Evolutionary conservation across 129 eudicot genomes (phyloP).

Genomic region (Flaveria linearis): DNA sequence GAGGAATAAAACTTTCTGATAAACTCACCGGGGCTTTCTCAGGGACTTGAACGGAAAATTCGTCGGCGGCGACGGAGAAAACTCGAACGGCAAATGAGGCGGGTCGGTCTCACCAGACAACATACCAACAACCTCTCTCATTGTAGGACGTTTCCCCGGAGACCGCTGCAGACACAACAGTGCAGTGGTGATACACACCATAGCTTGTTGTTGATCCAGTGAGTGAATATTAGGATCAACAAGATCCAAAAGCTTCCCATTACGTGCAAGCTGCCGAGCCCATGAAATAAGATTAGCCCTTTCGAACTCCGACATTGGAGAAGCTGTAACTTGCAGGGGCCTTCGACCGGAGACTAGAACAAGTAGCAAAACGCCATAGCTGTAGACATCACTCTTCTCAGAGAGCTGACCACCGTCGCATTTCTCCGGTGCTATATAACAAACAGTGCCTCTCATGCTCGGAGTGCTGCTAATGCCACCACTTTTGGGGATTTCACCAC

Average conservation of each 20-base stretch:
- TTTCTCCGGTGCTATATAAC: conserved; percentile 92
- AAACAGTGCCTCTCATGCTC: conserved; percentile 97
- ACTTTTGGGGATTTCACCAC: conserved; percentile 88
- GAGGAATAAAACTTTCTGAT: conserved; percentile 25
- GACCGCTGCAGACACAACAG: conserved; percentile 77
- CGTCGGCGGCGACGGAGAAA: conserved; percentile 96
- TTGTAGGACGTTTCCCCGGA: conserved; percentile 74
- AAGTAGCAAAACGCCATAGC: conserved; percentile 76
- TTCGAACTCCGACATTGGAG: conserved; percentile 94
- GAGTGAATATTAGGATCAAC: conserved; percentile 76
- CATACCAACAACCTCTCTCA: conserved; percentile 87
- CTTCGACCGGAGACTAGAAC: conserved; percentile 88
- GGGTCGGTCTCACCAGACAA: conserved; percentile 80
- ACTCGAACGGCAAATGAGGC: conserved; percentile 88
- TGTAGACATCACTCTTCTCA: conserved; percentile 83
- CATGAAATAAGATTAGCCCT: conserved; percentile 94
- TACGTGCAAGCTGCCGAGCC: conserved; percentile 87
- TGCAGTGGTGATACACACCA: conserved; percentile 79
- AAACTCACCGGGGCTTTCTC: conserved; percentile 73
- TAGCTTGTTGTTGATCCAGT: conserved; percentile 58
- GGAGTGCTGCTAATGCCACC: conserved; percentile 96
- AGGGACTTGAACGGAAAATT: conserved; percentile 78
- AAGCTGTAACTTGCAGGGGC: conserved; percentile 91
- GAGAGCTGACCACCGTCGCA: conserved; percentile 82
- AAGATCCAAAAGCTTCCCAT: conserved; percentile 82